Evolutionary conservation across 179 eudicot species (phyloP).

Genomic region (Silene coronaria): DNA sequence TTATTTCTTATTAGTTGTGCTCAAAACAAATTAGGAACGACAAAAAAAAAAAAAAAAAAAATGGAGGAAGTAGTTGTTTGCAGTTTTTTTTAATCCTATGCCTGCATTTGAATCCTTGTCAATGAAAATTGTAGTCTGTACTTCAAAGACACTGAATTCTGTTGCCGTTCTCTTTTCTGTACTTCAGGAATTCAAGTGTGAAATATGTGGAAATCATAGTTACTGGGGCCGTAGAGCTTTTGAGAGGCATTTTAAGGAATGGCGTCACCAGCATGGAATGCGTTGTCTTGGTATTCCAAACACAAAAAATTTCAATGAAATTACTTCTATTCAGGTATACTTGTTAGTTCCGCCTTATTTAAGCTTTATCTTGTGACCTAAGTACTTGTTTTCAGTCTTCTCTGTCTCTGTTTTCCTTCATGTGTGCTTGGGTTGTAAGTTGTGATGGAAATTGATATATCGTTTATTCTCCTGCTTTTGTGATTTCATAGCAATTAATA

Average conservation of each 20-base stretch:
- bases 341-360: constrained; percentile 1
- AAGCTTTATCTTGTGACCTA: neutral
- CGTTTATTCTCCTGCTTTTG: neutral
- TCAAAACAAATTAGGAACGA: neutral
- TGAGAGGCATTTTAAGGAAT: constrained; percentile 97
- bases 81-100: neutral
- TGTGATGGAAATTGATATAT: too few species aligned
- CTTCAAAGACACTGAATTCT: constrained; percentile 1
- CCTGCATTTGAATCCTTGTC: neutral
- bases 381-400: neutral
- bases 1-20: neutral
- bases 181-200: constrained; percentile 90
- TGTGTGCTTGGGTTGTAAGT: neutral
- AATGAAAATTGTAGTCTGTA: neutral
- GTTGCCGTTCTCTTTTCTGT: neutral
- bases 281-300: constrained; percentile 98
- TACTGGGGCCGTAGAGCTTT: constrained; percentile 99
- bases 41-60: too few species aligned
- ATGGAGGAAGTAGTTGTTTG: neutral
- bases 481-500: neutral
- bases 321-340: constrained; percentile 82
- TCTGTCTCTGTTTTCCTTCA: neutral
- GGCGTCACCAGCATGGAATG: constrained; percentile 99
- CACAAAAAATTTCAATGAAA: constrained; percentile 94
- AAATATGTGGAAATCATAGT: constrained; percentile 95